Conservation (phyloP, 1,139 yeast genomes). For the Yamadazyma aaseri region DNA sequence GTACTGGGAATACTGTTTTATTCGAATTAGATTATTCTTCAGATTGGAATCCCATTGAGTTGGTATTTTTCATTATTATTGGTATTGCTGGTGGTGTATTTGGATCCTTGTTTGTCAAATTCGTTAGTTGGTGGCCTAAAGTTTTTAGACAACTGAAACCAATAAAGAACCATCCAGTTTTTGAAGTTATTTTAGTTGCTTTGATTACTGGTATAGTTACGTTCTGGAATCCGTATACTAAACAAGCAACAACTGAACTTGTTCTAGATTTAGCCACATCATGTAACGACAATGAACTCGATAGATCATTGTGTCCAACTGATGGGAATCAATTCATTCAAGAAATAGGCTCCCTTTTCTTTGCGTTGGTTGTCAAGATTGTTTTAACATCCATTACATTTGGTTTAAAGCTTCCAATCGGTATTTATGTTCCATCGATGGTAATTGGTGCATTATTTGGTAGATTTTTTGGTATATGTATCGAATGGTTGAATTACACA, state of each 20-base stretch:
- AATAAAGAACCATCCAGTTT: slow-evolving; percentile 41
- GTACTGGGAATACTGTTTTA: slow-evolving; percentile 60
- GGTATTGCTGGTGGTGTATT: slow-evolving; percentile 60
- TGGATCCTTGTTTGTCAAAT: slow-evolving; percentile 55
- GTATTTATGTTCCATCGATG: slow-evolving; percentile 70
- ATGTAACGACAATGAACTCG: slow-evolving; percentile 30
- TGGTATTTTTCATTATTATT: slow-evolving; percentile 45
- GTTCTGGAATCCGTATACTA: slow-evolving; percentile 53
- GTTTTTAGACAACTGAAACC: slow-evolving; percentile 33
- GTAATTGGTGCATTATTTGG: slow-evolving; percentile 68
- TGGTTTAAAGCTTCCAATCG: slow-evolving; percentile 64
- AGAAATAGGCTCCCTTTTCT: slow-evolving; percentile 34
- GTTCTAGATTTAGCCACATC: slow-evolving; percentile 54
- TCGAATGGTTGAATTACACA: slow-evolving; percentile 38
- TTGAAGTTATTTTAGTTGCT: slow-evolving; percentile 51
- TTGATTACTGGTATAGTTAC: slow-evolving; percentile 49
- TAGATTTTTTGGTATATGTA: slow-evolving; percentile 47
- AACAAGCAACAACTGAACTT: slow-evolving; percentile 54
- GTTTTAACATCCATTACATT: slow-evolving; percentile 53
- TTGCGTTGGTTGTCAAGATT: slow-evolving; percentile 49
- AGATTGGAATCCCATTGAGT: slow-evolving; percentile 55
- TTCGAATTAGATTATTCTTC: slow-evolving; percentile 55
- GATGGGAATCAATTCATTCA: slow-evolving; percentile 25
- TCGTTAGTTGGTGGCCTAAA: slow-evolving; percentile 51
- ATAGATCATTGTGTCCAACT: slow-evolving; percentile 44